Conservation (phyloP, 108 stramenopile species). For the Pseudonitzschia pungens region DNA sequence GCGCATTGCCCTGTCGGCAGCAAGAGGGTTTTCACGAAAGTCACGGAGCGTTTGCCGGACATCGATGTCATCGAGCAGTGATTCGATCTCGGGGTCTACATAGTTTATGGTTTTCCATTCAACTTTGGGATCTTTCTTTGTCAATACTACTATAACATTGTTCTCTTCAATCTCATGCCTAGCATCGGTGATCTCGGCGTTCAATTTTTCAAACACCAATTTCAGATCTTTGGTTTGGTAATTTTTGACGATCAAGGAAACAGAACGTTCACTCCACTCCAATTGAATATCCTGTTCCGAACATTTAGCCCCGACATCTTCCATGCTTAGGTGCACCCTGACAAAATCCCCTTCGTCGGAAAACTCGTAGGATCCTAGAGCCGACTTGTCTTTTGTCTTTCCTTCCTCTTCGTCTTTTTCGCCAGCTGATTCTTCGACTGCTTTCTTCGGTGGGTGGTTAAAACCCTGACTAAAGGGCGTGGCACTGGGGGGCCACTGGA, state of each 20-base stretch:
- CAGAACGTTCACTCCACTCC: background rate
- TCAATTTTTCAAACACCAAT: background rate
- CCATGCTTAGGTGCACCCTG: background rate
- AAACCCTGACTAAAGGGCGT: slow-evolving; percentile 22
- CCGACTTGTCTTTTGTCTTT: background rate
- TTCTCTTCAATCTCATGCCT: background rate
- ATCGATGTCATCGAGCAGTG: background rate
- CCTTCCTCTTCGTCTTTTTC: background rate
- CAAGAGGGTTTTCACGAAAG: background rate
- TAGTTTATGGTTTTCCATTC: background rate
- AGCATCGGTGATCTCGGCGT: background rate
- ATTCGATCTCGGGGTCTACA: background rate
- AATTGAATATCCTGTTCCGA: background rate
- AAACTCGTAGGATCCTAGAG: background rate
- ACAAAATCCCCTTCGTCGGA: slow-evolving; percentile 4
- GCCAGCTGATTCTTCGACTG: background rate
- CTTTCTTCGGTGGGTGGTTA: background rate
- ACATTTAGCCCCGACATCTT: slow-evolving; percentile 7
- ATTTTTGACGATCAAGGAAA: background rate
- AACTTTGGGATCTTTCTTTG: background rate
- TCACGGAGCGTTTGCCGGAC: background rate
- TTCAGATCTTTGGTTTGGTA: background rate
- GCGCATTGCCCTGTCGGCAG: background rate
- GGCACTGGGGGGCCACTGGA: slow-evolving; percentile 30
- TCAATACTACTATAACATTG: background rate